Conservation (phyloP, 164 flowering plant species). For the Macadamia integrifolia region DNA sequence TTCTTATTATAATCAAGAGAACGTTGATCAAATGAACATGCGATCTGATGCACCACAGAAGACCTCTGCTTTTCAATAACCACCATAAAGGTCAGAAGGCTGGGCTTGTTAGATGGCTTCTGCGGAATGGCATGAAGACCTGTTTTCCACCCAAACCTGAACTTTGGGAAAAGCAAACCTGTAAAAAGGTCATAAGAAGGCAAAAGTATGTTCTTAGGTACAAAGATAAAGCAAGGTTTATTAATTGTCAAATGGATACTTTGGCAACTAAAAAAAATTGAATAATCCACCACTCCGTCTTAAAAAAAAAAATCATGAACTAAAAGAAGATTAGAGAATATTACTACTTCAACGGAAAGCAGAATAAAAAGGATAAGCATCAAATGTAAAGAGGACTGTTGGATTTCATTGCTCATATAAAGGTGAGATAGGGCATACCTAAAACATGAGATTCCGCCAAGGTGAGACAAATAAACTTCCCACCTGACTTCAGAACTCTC, state of each 20-base stretch:
- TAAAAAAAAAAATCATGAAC: neutral
- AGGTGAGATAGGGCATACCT: conserved; percentile 40
- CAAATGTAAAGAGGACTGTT: neutral
- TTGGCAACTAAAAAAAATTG: neutral
- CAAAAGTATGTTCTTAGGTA: neutral
- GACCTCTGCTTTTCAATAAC: conserved; percentile 57
- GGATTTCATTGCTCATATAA: neutral
- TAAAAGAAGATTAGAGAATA: neutral
- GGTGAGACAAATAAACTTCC: conserved; percentile 77
- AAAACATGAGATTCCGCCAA: conserved; percentile 87
- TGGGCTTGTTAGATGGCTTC: conserved; percentile 35
- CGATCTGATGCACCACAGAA: conserved; percentile 34
- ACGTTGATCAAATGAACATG: conserved; percentile 31
- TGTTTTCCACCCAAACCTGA: conserved; percentile 83
- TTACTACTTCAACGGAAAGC: neutral
- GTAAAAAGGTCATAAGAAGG: conserved; percentile 13
- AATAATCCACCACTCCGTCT: neutral
- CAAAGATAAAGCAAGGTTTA: neutral
- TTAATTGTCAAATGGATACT: no score
- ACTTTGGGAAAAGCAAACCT: conserved; percentile 77
- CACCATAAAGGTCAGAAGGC: conserved; percentile 72
- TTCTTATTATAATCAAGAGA: conserved; percentile 31
- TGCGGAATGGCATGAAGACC: conserved; percentile 51
- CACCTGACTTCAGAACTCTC: conserved; percentile 64
- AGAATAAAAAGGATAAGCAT: neutral